Base-by-base conservation (phyloP, 129 eudicot genomes). In the Silybum marianum region DNA sequence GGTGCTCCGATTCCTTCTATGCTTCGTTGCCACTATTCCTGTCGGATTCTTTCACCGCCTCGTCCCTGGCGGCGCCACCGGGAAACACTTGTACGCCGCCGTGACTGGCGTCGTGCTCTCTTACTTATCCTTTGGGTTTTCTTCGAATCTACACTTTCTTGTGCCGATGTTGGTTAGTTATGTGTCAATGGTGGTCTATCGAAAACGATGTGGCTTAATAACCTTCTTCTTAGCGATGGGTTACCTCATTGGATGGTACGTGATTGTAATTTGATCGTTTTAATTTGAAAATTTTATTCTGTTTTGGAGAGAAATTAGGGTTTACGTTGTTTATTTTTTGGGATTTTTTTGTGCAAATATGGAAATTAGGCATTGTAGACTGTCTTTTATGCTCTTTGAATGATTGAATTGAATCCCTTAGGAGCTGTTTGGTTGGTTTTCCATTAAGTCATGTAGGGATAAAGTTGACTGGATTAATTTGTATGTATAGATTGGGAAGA, bases 241-340 rank as follows among this genome's bases (percentile, higher is more conserved):
- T 3, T 95, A 95, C 80, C 95, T 95, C 76, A 95, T 95, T 75
- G 98, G 98, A 51, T 95, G 97, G 98, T 95, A 86, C 8, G 85
- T 51, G 60, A 6, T 74, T 32, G 10, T 24, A 38, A 11, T n/a
- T 24, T 48, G 6, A 28, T 48, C 10, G 32, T 74, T 74, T 74
- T 72, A 9, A 71, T 80, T 80, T 58, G 26, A 69, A 26, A 1
- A 16, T 78, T 6, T 26, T 11, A 19, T 68, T 8, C 6, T 51
- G 16, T 21, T 51, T 79, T 28, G 30, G 30, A 19, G 46, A 32
- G 71, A 75, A 54, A 51, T 72, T 19, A n/a, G 75, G 58, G 70
- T 30, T 7, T 19, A 54, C n/a, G 19, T 21, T 21, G 3, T 28
- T 28, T 3, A 5, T 78, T 54, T 51, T 48, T 4, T 2, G 22